Evolutionary conservation across 108 stramenopile genomes (phyloP).

Genomic region (Skeletonema grethae): DNA sequence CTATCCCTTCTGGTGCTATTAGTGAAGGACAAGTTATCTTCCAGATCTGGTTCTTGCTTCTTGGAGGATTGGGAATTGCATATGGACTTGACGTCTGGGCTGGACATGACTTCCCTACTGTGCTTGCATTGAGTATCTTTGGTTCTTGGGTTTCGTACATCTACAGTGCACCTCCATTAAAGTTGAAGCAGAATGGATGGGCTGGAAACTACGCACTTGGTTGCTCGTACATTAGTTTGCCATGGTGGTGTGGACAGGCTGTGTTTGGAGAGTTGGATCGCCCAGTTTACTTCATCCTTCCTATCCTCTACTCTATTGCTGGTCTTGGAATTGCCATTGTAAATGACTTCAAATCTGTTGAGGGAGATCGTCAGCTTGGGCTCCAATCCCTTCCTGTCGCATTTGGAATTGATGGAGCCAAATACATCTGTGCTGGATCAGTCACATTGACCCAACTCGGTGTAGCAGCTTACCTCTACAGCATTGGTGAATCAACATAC

Average conservation of each 20-base stretch:
- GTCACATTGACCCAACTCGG: slow-evolving; percentile 90
- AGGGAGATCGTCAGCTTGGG: slow-evolving; percentile 92
- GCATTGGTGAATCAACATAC: slow-evolving; percentile 84
- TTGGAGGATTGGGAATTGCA: slow-evolving; percentile 90
- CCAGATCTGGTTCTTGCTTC: slow-evolving; percentile 92
- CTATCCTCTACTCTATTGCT: slow-evolving; percentile 92
- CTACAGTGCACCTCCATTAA: slow-evolving; percentile 95
- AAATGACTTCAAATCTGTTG: slow-evolving; percentile 97
- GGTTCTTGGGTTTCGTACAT: slow-evolving; percentile 96
- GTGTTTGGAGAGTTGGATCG: slow-evolving; percentile 85
- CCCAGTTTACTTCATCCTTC: slow-evolving; percentile 90
- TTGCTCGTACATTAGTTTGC: slow-evolving; percentile 95
- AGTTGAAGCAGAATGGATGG: slow-evolving; percentile 97
- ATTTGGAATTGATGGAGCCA: slow-evolving; percentile 94
- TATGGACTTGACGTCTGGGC: slow-evolving; percentile 92
- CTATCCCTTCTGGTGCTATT: slow-evolving; percentile 93
- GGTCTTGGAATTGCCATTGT: slow-evolving; percentile 96
- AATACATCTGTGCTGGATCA: slow-evolving; percentile 90
- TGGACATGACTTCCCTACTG: slow-evolving; percentile 88
- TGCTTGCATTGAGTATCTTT: slow-evolving; percentile 81
- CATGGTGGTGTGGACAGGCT: slow-evolving; percentile 99
- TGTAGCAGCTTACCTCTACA: slow-evolving; percentile 89
- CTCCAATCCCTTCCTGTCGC: slow-evolving; percentile 94
- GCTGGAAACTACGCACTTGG: slow-evolving; percentile 94
- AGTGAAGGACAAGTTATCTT: slow-evolving; percentile 88